A percentile compares a stretch with the other conserved stretches of the same genome.
Conservation (phyloP, 805 yeast genomes). For the Wickerhamia fluorescens region DNA sequence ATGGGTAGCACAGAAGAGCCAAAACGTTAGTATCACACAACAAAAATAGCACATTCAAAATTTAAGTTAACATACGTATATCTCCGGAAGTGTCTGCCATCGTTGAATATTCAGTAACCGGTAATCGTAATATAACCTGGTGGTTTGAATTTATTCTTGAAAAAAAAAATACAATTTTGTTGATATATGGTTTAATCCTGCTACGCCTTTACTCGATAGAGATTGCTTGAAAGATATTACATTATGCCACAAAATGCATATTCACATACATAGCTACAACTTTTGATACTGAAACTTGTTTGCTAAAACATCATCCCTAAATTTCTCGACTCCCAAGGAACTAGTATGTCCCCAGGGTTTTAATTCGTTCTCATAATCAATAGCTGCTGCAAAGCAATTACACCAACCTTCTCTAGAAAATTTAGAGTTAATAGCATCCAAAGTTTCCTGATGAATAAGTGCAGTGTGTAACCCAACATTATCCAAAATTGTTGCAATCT, state of each 20-base stretch:
- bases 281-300: conserved; percentile 18
- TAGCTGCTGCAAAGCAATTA: conserved; percentile 23
- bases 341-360: conserved; percentile 34
- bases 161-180: not conserved
- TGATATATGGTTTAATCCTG: no score
- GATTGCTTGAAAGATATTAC: no score
- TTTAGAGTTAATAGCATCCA: conserved; percentile 17
- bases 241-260: no score
- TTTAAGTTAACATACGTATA: no score
- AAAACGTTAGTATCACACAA: not conserved
- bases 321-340: conserved; percentile 22
- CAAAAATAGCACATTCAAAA: no score
- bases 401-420: conserved; percentile 24
- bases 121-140: no score
- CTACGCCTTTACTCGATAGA: no score
- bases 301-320: conserved; percentile 20
- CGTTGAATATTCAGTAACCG: no score
- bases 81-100: no score
- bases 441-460: conserved; percentile 20
- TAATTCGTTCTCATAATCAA: conserved; percentile 20
- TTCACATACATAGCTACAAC: no score
- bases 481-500: conserved; percentile 26
- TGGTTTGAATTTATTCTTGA: no score
- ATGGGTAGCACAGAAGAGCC: conserved; percentile 1
- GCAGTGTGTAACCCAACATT: conserved; percentile 23